These are phyloP conservation scores for Mycena crocata DNA, from an alignment of 768 basidiomycete species.

Conservation along the genomic window DNA sequence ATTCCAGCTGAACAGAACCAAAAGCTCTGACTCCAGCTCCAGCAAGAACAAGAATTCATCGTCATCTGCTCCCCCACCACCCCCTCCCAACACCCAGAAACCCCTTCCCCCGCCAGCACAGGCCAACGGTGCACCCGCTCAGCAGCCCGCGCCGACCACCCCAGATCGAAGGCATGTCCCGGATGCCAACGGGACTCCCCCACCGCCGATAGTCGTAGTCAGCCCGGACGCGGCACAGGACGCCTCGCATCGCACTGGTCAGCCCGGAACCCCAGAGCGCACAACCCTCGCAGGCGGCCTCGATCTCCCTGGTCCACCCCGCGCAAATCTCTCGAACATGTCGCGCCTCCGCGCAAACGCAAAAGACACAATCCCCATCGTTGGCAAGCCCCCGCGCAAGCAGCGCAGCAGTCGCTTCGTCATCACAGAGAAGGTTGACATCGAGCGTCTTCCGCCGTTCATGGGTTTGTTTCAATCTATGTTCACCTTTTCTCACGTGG, in stretches of 20 bases:
- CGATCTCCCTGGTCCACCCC: conserved; percentile 63
- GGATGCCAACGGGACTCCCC: conserved; percentile 57
- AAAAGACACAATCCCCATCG: conserved; percentile 96
- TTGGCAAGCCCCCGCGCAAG: conserved; percentile 96
- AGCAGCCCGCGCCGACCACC: conserved; percentile 45
- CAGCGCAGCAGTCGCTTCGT: conserved; percentile 98
- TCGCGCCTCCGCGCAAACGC: conserved; percentile 81
- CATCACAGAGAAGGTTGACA: conserved; percentile 95
- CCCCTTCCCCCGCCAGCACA: conserved; percentile 68
- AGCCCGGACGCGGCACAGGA: conserved; percentile 75
- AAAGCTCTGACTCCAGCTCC: conserved; percentile 73
- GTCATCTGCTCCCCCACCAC: conserved; percentile 61
- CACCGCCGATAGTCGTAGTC: conserved; percentile 90
- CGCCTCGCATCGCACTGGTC: conserved; percentile 53
- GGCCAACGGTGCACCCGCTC: conserved; percentile 53
- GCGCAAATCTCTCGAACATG: conserved; percentile 70
- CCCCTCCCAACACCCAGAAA: conserved; percentile 73
- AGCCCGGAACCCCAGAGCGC: conserved; percentile 60
- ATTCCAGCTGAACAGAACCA: conserved; percentile 71
- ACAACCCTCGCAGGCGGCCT: conserved; percentile 60
- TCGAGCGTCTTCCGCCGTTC: conserved; percentile 93
- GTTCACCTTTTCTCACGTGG: conserved; percentile 5
- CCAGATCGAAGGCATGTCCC: conserved; percentile 71
- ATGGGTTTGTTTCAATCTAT: conserved; percentile 67
- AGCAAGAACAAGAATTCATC: conserved; percentile 73